These are phyloP conservation scores for Suillus tomentosus DNA, from an alignment of 768 basidiomycete species.

Conservation along the genomic window DNA sequence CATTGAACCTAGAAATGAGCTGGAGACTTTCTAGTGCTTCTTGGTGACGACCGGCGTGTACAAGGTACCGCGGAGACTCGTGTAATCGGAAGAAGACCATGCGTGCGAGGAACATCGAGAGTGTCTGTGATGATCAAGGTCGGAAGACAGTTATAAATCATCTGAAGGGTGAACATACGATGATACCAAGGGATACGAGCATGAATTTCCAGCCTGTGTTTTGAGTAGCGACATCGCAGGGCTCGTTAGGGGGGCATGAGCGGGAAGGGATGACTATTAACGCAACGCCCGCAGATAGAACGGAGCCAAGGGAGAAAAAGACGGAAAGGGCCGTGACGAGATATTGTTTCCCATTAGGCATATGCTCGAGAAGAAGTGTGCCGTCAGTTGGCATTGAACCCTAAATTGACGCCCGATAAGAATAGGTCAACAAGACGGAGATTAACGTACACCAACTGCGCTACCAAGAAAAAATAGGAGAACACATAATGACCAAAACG, in stretches of 20 bases:
- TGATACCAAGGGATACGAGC: conserved; percentile 70
- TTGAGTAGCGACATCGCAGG: conserved; percentile 65
- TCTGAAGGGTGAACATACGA: conserved; percentile 60
- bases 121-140: conserved; percentile 55
- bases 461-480: conserved; percentile 87
- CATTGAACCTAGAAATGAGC: conserved; percentile 87
- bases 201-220: conserved; percentile 93
- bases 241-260: conserved; percentile 55
- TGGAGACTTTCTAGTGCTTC: conserved; percentile 85
- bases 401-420: conserved; percentile 39
- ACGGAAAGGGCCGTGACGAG: conserved; percentile 89
- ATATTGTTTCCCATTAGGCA: conserved; percentile 90
- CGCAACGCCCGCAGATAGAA: conserved; percentile 80
- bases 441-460: conserved; percentile 81
- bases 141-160: conserved; percentile 1
- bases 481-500: conserved; percentile 69
- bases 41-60: conserved; percentile 79
- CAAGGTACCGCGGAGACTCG: conserved; percentile 93
- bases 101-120: conserved; percentile 84
- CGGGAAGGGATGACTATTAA: conserved; percentile 76
- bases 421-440: neutral
- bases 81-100: conserved; percentile 90
- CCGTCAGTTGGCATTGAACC: conserved; percentile 98
- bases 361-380: conserved; percentile 87
- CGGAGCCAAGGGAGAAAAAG: conserved; percentile 95